phyloP scores from a whole-genome alignment of 768 basidiomycete species.

The Macrolepiota albuminosa region DNA sequence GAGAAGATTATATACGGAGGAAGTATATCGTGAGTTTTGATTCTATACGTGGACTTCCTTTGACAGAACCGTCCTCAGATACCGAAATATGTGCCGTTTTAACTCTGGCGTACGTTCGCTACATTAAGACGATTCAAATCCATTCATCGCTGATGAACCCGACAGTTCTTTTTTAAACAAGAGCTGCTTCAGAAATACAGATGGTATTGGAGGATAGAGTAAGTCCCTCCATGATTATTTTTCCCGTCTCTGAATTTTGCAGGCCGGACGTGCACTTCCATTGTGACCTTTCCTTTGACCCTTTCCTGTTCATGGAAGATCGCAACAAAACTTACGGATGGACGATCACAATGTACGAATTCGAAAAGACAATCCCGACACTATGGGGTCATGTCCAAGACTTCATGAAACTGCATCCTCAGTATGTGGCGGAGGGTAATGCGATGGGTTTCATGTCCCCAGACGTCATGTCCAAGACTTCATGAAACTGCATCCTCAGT shows the following conservation, averaged over 20 bases:
- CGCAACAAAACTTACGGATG: conserved; percentile 73
- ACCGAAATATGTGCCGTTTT: conserved; percentile 76
- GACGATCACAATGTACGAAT: conserved; percentile 74
- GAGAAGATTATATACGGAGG: conserved; percentile 41
- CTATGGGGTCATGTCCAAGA: conserved; percentile 71
- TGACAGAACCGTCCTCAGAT: conserved; percentile 33
- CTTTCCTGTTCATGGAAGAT: conserved; percentile 72
- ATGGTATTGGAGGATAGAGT: conserved; percentile 69
- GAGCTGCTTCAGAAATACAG: conserved; percentile 61
- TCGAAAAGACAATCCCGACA: conserved; percentile 70
- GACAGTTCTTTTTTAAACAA: conserved; percentile 72
- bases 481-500: conserved; percentile 48
- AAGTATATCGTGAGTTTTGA: conserved; percentile 24
- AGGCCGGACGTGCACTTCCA: conserved; percentile 73
- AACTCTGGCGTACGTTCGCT: conserved; percentile 54
- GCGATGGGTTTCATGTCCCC: conserved; percentile 64
- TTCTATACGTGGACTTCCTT: background rate
- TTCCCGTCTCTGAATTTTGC: conserved; percentile 21
- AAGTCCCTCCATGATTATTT: conserved; percentile 13
- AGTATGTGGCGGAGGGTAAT: conserved; percentile 54
- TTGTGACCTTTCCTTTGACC: conserved; percentile 66
- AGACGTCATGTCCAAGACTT: conserved; percentile 62
- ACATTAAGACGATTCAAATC: background rate
- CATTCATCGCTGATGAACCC: background rate
- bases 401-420: conserved; percentile 52